Evolutionary conservation across 148 eudicot species (phyloP).

Genomic region (Hydrangea macrophylla): DNA sequence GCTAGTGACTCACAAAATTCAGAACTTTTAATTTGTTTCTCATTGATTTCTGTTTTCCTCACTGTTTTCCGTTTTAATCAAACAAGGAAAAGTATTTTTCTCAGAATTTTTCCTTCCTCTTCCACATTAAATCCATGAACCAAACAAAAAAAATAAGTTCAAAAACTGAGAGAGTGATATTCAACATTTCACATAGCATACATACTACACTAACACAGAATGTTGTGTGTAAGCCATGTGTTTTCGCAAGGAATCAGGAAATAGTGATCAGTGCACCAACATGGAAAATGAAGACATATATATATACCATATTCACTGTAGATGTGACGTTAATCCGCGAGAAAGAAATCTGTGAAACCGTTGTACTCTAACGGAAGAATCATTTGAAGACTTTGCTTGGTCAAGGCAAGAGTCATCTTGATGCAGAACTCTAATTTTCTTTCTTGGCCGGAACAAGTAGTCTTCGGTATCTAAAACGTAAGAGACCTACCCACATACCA

Average conservation of each 20-base stretch:
- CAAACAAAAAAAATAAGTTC: not conserved
- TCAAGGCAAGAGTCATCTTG: conserved; percentile 30
- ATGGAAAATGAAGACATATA: not conserved
- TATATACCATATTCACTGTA: not conserved
- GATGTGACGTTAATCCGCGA: conserved; percentile 8
- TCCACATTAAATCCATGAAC: no score
- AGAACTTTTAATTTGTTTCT: no score
- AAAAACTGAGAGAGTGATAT: not conserved
- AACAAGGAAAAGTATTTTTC: no score
- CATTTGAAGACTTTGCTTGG: conserved; percentile 37
- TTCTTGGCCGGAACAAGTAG: conserved; percentile 45
- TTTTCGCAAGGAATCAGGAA: not conserved
- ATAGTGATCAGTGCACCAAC: not conserved
- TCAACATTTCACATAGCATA: not conserved
- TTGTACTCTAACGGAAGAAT: conserved; percentile 29
- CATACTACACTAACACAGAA: not conserved
- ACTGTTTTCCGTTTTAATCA: no score
- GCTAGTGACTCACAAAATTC: no score
- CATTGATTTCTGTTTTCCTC: no score
- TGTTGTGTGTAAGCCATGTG: not conserved
- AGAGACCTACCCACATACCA: conserved; percentile 52
- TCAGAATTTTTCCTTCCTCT: no score
- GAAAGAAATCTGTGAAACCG: conserved; percentile 36
- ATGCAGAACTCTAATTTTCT: conserved; percentile 33
- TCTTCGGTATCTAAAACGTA: conserved; percentile 89